A percentile compares a stretch with the other conserved stretches of the same genome.
These are phyloP conservation scores for Wickerhamomyces chambardii DNA, from an alignment of 805 yeast species.

Conservation along the genomic window DNA sequence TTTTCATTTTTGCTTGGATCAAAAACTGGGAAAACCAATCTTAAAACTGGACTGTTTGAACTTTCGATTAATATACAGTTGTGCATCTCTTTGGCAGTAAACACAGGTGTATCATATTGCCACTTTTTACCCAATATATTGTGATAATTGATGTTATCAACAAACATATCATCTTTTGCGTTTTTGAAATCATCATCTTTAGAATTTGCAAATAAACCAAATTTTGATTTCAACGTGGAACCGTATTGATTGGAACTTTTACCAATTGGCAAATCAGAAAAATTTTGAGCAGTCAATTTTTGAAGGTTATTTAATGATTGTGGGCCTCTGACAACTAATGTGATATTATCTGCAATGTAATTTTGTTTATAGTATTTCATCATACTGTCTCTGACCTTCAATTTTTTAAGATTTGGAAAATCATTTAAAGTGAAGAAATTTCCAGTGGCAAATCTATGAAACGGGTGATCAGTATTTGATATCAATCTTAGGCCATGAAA, in stretches of 20 bases:
- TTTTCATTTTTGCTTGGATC: slow-evolving; percentile 1
- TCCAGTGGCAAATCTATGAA: slow-evolving; percentile 61
- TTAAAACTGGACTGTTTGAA: slow-evolving; percentile 23
- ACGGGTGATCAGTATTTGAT: slow-evolving; percentile 39
- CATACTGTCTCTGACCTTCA: slow-evolving; percentile 27
- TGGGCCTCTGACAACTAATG: slow-evolving; percentile 55
- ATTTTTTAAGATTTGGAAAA: slow-evolving; percentile 21
- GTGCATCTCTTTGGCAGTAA: slow-evolving; percentile 10
- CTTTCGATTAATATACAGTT: slow-evolving; percentile 30
- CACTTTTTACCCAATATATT: slow-evolving; percentile 9
- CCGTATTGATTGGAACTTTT: slow-evolving; percentile 3
- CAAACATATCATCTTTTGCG: background rate
- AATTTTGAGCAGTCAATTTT: slow-evolving; percentile 37
- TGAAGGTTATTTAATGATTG: slow-evolving; percentile 51
- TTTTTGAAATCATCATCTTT: background rate
- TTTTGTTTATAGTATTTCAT: slow-evolving; percentile 28
- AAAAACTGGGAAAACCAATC: slow-evolving; percentile 37
- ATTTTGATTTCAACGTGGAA: slow-evolving; percentile 6
- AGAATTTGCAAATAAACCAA: slow-evolving; percentile 3
- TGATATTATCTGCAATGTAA: slow-evolving; percentile 40
- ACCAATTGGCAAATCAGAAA: slow-evolving; percentile 23
- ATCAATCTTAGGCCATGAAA: slow-evolving; percentile 52
- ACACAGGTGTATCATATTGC: slow-evolving; percentile 13
- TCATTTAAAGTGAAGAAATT: slow-evolving; percentile 37
- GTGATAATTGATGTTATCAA: slow-evolving; percentile 4